Evolutionary conservation across 495 filamentous ascomycete species (phyloP), one percentile per base, ranked within the genome.

Genomic region (Neurospora sp.): DNA sequence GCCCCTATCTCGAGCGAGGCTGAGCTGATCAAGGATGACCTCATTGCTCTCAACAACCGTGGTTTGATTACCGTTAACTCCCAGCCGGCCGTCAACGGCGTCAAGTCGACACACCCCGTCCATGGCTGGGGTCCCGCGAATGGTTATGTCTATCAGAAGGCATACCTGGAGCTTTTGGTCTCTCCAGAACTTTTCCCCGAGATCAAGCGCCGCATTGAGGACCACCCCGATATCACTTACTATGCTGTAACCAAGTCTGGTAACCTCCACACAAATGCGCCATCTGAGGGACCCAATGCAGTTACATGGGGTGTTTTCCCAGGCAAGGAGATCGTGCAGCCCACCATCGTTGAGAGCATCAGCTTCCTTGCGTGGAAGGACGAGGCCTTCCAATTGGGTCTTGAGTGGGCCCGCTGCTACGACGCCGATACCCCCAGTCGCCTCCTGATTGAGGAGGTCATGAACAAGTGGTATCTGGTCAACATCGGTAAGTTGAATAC

Each of bases 241-340:
- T 96, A 97, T 76, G 93, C 94, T 42, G 93, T 97, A 46, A 93
- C 91, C 73, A 93, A 92, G 79, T 84, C 86, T 3, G 94, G 95
- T 16, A 88, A 90, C 73, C 86, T 98, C 72, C 88, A 89, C 77
- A 96, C 93, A n/a, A 98, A 98, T 78, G 88, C 93, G 14, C 88
- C 88, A 35, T 89, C 89, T 44, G 93, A 95, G 66, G 93, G 92
- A 16, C 96, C 96, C 35, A 99, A 98, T 78, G 96, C 96, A 12
- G 90, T 99, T 70, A 99, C 96, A 5, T 99, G 96, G 96, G 96
- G 96, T 82, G 97, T 98, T 62, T 99, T 98, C 85, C 95, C 96
- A 12, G 96, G 96, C 41, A 96, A 97, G 80, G 96, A 99, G 82
- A 98, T 99, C 79, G 94, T 99, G 62, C 96, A 99, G 81, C 96